These are phyloP conservation scores for Yamadazyma buinensis DNA, from an alignment of 1,139 yeast species.

Conservation along the genomic window DNA sequence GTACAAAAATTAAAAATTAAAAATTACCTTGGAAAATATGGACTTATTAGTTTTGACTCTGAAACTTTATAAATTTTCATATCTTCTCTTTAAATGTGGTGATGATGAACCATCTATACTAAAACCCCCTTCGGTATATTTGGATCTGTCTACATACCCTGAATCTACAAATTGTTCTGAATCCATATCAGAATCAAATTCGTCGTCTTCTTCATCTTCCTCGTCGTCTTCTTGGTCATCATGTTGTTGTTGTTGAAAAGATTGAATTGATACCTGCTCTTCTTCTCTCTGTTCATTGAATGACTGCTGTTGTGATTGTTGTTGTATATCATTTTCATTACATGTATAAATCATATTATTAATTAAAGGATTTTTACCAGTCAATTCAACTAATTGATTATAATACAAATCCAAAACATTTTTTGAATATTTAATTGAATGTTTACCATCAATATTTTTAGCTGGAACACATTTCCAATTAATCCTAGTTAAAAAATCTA, in stretches of 20 bases:
- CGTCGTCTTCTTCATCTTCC: conserved; percentile 11
- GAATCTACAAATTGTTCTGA: neutral
- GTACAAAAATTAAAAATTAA: no score
- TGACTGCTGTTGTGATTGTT: no score
- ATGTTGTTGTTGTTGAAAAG: conserved; percentile 8
- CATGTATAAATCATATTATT: conserved; percentile 14
- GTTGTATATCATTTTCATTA: conserved; percentile 2
- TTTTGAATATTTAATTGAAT: conserved; percentile 31
- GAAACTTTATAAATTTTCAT: conserved; percentile 6
- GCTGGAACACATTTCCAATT: conserved; percentile 58
- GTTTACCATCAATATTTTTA: conserved; percentile 21
- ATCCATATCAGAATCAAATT: conserved; percentile 5
- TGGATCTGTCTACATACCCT: conserved; percentile 9
- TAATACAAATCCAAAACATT: conserved; percentile 59
- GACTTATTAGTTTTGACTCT: no score
- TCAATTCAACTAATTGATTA: conserved; percentile 55
- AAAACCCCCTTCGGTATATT: conserved; percentile 24
- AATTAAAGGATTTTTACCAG: conserved; percentile 40
- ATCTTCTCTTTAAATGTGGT: conserved; percentile 33
- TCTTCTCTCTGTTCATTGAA: conserved; percentile 1
- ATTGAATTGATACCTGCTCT: conserved; percentile 9
- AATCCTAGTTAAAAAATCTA: conserved; percentile 79
- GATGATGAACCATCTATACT: conserved; percentile 32
- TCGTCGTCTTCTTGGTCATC: conserved; percentile 11
- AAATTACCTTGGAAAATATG: no score